Percentiles rank a stretch among this genome's conserved stretches.
These are phyloP conservation scores for Cochlearia excelsa DNA, from an alignment of 345 rosid species.

Conservation along the genomic window DNA sequence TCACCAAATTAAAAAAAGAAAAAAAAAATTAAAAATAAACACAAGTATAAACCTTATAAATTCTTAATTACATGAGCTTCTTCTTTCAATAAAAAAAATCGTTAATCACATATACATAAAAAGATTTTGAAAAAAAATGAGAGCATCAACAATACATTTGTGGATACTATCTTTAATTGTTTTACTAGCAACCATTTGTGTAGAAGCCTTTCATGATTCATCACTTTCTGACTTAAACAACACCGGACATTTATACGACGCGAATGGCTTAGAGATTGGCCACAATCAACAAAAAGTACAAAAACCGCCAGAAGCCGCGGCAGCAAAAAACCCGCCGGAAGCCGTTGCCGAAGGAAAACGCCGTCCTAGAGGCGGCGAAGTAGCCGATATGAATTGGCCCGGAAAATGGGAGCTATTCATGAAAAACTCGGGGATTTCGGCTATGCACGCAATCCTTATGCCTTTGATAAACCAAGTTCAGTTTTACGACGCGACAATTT, in stretches of 20 bases:
- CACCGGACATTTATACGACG: too few relatives aligned
- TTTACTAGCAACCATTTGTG: constrained; percentile 17
- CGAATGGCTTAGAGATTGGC: too few relatives aligned
- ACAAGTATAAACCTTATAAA: constrained; percentile 17
- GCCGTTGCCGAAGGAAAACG: too few relatives aligned
- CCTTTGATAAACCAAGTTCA: constrained; percentile 52
- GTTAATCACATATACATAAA: not conserved
- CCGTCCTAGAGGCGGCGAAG: too few relatives aligned
- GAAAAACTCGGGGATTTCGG: constrained; percentile 66
- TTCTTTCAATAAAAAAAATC: not conserved
- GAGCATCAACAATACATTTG: constrained; percentile 20
- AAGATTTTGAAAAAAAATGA: constrained; percentile 18
- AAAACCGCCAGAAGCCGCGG: too few relatives aligned
- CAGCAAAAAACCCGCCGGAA: not conserved
- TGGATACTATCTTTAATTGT: constrained; percentile 28
- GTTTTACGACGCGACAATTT: constrained; percentile 73
- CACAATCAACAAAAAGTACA: too few relatives aligned
- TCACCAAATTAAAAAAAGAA: constrained; percentile 12
- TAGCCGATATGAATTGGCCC: constrained; percentile 28
- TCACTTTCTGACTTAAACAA: not conserved
- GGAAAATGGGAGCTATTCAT: constrained; percentile 63
- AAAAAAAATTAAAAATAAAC: constrained; percentile 28
- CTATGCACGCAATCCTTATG: constrained; percentile 73
- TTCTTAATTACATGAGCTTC: not conserved
- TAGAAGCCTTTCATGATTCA: not conserved